A percentile compares a stretch with the other conserved stretches of the same genome.
phyloP scores from a whole-genome alignment of 1,284 basidiomycete genomes.

The Trametes versicolor region DNA sequence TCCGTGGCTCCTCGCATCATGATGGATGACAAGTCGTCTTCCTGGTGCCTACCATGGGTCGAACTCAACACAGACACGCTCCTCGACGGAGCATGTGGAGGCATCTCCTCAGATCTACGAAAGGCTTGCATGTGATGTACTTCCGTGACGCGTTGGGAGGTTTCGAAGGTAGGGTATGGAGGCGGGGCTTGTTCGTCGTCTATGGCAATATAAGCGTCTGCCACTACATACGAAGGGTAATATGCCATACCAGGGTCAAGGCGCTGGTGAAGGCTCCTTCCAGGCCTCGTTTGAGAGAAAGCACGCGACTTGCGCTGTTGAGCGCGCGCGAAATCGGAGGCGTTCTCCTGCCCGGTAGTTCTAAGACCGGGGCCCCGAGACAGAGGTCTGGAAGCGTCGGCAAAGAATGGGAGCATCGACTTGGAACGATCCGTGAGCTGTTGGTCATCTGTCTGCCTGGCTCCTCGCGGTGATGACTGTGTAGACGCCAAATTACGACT shows the following conservation, averaged over 20 bases:
- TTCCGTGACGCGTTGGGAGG: neutral
- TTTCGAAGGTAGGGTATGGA: constrained; percentile 1
- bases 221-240: too few species aligned
- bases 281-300: constrained; percentile 26
- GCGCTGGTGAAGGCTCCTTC: constrained; percentile 38
- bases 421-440: neutral
- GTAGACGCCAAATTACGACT: neutral
- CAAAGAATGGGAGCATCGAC: neutral
- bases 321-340: neutral
- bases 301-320: constrained; percentile 12
- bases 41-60: constrained; percentile 27
- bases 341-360: neutral
- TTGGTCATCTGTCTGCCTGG: neutral
- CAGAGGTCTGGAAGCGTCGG: neutral
- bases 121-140: neutral
- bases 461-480: neutral
- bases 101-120: constrained; percentile 6
- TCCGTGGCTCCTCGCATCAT: constrained; percentile 47
- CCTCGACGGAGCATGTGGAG: constrained; percentile 30
- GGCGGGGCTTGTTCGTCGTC: constrained; percentile 13
- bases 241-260: constrained; percentile 26
- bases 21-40: constrained; percentile 44
- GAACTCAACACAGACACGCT: constrained; percentile 43
- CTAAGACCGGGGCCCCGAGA: neutral
- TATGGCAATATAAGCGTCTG: neutral